Evolutionary conservation across 768 basidiomycete species (phyloP).

Genomic region (Lentinula detonsa): DNA sequence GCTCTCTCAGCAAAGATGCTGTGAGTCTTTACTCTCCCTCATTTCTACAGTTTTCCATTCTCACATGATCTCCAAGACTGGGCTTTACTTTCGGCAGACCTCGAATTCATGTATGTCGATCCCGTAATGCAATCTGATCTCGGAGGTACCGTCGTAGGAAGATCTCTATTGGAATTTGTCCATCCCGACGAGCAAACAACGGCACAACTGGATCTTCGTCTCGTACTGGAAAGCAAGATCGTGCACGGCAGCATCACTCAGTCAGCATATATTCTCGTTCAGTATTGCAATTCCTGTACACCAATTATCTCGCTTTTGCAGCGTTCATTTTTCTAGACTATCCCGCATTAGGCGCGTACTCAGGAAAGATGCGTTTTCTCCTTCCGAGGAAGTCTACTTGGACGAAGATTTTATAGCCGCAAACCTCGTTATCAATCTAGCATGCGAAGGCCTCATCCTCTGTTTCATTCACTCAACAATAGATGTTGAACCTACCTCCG

Average conservation of each 20-base stretch:
- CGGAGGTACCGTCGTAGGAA: slow-evolving; percentile 58
- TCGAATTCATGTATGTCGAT: slow-evolving; percentile 79
- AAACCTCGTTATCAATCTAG: slow-evolving; percentile 88
- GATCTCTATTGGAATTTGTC: slow-evolving; percentile 69
- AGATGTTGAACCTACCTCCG: slow-evolving; percentile 56
- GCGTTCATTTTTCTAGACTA: slow-evolving; percentile 76
- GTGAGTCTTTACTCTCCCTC: neutral
- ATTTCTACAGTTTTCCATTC: neutral
- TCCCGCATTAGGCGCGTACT: slow-evolving; percentile 66
- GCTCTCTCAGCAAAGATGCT: neutral
- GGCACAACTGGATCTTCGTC: slow-evolving; percentile 67
- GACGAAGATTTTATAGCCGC: slow-evolving; percentile 80
- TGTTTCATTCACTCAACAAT: slow-evolving; percentile 85
- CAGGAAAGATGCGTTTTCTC: slow-evolving; percentile 54
- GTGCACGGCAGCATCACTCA: slow-evolving; percentile 84
- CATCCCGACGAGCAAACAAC: slow-evolving; percentile 81
- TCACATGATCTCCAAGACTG: slow-evolving; percentile 36
- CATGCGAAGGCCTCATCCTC: slow-evolving; percentile 78
- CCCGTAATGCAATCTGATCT: slow-evolving; percentile 73
- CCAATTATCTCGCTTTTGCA: slow-evolving; percentile 19
- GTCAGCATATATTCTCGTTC: slow-evolving; percentile 23
- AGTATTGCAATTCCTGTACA: slow-evolving; percentile 11
- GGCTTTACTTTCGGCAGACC: slow-evolving; percentile 70
- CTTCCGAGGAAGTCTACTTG: slow-evolving; percentile 55
- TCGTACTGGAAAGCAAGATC: slow-evolving; percentile 67